phyloP scores from a whole-genome alignment of 2,329 filamentous ascomycete species.

The Sarocladium kiliense region DNA sequence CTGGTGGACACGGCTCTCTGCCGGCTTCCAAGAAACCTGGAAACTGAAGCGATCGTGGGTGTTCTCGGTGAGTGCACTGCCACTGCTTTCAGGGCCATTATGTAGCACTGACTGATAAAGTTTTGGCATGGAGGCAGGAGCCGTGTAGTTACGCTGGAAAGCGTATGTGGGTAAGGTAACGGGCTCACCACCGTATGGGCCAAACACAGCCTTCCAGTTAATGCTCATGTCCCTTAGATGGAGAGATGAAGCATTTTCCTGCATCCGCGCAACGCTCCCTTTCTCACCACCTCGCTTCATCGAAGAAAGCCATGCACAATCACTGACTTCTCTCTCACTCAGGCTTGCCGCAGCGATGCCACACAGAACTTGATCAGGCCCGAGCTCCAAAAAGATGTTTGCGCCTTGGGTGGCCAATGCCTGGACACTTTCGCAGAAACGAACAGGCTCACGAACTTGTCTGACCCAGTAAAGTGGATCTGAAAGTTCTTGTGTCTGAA shows the following conservation, averaged over 20 bases:
- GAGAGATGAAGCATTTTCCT: slow-evolving; percentile 18
- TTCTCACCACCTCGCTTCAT: slow-evolving; percentile 7
- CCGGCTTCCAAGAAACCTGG: slow-evolving; percentile 2
- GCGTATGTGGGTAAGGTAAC: slow-evolving; percentile 25
- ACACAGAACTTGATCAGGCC: slow-evolving; percentile 21
- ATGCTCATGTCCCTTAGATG: slow-evolving; percentile 20
- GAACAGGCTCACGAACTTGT: slow-evolving; percentile 58
- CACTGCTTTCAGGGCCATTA: not conserved
- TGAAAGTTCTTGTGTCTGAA: slow-evolving; percentile 41
- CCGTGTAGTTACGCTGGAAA: slow-evolving; percentile 19
- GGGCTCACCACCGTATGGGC: slow-evolving; percentile 19
- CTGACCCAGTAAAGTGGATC: slow-evolving; percentile 54
- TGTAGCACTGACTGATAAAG: not conserved
- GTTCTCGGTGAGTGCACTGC: not conserved
- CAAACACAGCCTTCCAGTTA: slow-evolving; percentile 25
- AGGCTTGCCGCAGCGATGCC: slow-evolving; percentile 23
- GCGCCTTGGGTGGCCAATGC: slow-evolving; percentile 17
- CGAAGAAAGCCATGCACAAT: not conserved
- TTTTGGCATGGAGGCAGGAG: not conserved
- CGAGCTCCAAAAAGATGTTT: slow-evolving; percentile 24
- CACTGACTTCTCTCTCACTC: slow-evolving; percentile 8
- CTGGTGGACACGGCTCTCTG: not conserved
- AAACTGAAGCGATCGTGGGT: slow-evolving; percentile 3
- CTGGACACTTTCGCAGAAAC: slow-evolving; percentile 42
- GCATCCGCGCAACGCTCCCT: slow-evolving; percentile 14